These are phyloP conservation scores for Wallemia ichthyophaga DNA, from an alignment of 1,284 basidiomycete genomes.

Conservation along the genomic window DNA sequence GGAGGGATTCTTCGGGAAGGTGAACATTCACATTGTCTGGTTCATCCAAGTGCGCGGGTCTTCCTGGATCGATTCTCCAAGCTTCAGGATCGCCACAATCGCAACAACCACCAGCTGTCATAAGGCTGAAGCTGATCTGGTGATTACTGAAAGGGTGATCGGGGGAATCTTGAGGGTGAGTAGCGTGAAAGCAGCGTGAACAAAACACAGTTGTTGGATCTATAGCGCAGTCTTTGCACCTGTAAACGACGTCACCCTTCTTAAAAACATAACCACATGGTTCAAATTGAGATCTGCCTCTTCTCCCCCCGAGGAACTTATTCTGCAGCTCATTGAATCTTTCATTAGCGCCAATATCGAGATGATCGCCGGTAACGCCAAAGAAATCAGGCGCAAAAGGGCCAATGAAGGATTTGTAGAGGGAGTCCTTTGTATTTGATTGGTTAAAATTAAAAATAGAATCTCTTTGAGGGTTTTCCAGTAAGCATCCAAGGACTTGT, in stretches of 20 bases:
- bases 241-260: constrained; percentile 22
- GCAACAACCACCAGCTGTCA: constrained; percentile 67
- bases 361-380: constrained; percentile 28
- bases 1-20: constrained; percentile 8
- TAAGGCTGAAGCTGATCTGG: constrained; percentile 67
- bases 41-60: constrained; percentile 13
- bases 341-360: constrained; percentile 17
- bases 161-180: constrained; percentile 20
- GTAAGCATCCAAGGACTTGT: not conserved
- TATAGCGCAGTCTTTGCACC: constrained; percentile 49
- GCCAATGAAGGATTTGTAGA: constrained; percentile 51
- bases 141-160: constrained; percentile 29
- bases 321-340: constrained; percentile 35
- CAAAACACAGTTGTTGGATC: constrained; percentile 71
- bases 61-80: constrained; percentile 25
- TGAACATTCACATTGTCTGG: constrained; percentile 7
- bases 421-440: constrained; percentile 19
- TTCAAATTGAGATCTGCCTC: constrained; percentile 26
- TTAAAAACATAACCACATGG: constrained; percentile 46
- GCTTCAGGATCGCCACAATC: constrained; percentile 74
- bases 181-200: constrained; percentile 53
- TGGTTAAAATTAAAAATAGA: not conserved
- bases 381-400: constrained; percentile 34
- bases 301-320: constrained; percentile 25
- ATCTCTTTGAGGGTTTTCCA: not conserved